Evolutionary conservation across 2,329 filamentous ascomycete genomes (phyloP), one percentile per base, ranked within the genome.

Genomic region (Helotiales sp.): DNA sequence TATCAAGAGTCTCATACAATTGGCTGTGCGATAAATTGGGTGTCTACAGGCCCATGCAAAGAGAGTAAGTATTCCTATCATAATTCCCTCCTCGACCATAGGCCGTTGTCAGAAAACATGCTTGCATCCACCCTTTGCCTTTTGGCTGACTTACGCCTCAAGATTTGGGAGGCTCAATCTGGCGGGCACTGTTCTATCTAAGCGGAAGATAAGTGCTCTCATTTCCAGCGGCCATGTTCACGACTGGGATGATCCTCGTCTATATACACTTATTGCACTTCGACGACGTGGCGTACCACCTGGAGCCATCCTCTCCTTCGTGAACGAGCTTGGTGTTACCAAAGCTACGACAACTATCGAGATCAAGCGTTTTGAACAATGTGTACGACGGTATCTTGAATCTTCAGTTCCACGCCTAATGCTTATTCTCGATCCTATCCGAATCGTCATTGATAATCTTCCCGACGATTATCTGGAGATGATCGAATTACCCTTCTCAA

Each of bases 41-140:
- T 34, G 86, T 96, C 56, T 96, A 96, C 74, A 84, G 91, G 69
- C 92, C 93, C 0, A 96, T 96, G 91, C 93, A 98, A 81, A 81
- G 93, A 72, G 93, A 96, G 76, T 96, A 83, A n/a, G n/a, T n/a
- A n/a, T n/a, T n/a, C n/a, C n/a, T n/a, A n/a, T n/a, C n/a, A n/a
- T n/a, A n/a, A n/a, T n/a, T n/a, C n/a, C n/a, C n/a, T n/a, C n/a
- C n/a, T n/a, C n/a, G n/a, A n/a, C n/a, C n/a, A n/a, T n/a, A n/a
- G n/a, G n/a, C n/a, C n/a, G n/a, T n/a, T n/a, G n/a, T n/a, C n/a
- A n/a, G n/a, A n/a, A n/a, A n/a, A n/a, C n/a, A n/a, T n/a, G n/a
- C n/a, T n/a, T n/a, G n/a, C n/a, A n/a, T n/a, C n/a, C n/a, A n/a
- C n/a, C n/a, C n/a, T n/a, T n/a, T n/a, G n/a, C n/a, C n/a, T n/a